Evolutionary conservation across 257 asterid genomes (phyloP).

Genomic region (Misopates orontium): DNA sequence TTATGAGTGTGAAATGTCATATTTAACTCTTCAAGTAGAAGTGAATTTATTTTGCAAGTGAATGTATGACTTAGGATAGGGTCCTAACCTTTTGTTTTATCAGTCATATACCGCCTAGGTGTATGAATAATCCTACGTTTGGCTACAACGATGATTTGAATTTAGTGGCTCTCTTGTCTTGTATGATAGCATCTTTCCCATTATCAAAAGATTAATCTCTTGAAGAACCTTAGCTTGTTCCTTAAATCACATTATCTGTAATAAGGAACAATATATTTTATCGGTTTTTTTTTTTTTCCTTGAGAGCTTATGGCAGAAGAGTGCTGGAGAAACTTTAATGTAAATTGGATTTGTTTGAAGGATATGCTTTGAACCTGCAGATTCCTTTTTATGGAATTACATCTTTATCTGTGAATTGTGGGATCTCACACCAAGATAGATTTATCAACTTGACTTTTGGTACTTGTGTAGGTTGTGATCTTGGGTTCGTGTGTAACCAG

Average conservation of each 20-base stretch:
- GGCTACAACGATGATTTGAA: too few relatives aligned
- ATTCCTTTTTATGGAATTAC: conserved; percentile 4
- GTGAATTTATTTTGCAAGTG: too few relatives aligned
- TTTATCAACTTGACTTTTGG: conserved; percentile 15
- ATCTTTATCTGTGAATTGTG: neutral
- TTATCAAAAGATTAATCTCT: too few relatives aligned
- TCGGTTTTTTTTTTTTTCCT: neutral
- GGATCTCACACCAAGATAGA: neutral
- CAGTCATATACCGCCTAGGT: too few relatives aligned
- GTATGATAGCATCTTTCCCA: too few relatives aligned
- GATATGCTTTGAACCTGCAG: conserved; percentile 12
- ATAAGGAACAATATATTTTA: neutral
- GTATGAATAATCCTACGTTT: too few relatives aligned
- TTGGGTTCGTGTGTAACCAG: conserved; percentile 63
- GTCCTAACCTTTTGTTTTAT: too few relatives aligned
- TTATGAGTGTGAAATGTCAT: neutral
- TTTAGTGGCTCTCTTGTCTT: too few relatives aligned
- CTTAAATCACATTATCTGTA: too few relatives aligned
- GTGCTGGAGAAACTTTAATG: neutral
- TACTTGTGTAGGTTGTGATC: conserved; percentile 72
- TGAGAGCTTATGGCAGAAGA: neutral
- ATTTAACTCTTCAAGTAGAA: neutral
- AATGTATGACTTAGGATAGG: too few relatives aligned
- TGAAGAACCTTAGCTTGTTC: too few relatives aligned
- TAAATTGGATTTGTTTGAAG: conserved; percentile 1